Conservation (phyloP, 148 eudicot genomes). For the Bassia scoparia region DNA sequence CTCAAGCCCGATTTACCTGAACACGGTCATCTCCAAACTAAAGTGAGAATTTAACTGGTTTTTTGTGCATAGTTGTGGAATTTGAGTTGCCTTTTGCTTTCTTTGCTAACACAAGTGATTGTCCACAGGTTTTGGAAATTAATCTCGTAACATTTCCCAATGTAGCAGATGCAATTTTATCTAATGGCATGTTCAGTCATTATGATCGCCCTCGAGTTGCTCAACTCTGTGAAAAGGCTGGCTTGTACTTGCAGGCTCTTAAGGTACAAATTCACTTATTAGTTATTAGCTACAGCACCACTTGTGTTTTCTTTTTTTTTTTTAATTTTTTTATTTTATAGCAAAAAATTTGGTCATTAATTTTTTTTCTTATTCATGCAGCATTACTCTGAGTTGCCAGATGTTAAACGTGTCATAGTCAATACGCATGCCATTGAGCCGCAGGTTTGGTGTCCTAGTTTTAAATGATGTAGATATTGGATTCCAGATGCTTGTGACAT, state of each 20-base stretch:
- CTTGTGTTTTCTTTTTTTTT: too few species aligned
- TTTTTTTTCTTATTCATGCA: slow-evolving; percentile 39
- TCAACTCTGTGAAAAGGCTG: slow-evolving; percentile 97
- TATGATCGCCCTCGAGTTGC: slow-evolving; percentile 95
- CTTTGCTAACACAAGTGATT: background rate
- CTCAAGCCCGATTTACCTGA: slow-evolving; percentile 92
- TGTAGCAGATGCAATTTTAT: slow-evolving; percentile 96
- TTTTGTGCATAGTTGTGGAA: background rate
- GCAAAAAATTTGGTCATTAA: too few species aligned
- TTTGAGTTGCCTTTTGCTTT: slow-evolving; percentile 6
- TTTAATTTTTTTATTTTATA: too few species aligned
- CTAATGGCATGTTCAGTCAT: slow-evolving; percentile 98
- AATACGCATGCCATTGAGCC: slow-evolving; percentile 99
- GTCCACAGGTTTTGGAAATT: slow-evolving; percentile 71
- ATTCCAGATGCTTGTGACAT: slow-evolving; percentile 1
- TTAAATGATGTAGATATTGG: background rate
- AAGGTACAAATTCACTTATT: slow-evolving; percentile 45
- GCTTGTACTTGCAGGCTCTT: slow-evolving; percentile 85
- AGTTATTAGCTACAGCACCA: too few species aligned
- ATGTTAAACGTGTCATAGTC: slow-evolving; percentile 92
- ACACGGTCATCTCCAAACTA: slow-evolving; percentile 82
- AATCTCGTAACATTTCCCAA: slow-evolving; percentile 95
- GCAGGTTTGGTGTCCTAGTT: slow-evolving; percentile 48
- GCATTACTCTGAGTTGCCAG: slow-evolving; percentile 86
- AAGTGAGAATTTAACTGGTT: slow-evolving; percentile 35